phyloP scores from a whole-genome alignment of 2,329 filamentous ascomycete species.

The Penicillium brasilianum region DNA sequence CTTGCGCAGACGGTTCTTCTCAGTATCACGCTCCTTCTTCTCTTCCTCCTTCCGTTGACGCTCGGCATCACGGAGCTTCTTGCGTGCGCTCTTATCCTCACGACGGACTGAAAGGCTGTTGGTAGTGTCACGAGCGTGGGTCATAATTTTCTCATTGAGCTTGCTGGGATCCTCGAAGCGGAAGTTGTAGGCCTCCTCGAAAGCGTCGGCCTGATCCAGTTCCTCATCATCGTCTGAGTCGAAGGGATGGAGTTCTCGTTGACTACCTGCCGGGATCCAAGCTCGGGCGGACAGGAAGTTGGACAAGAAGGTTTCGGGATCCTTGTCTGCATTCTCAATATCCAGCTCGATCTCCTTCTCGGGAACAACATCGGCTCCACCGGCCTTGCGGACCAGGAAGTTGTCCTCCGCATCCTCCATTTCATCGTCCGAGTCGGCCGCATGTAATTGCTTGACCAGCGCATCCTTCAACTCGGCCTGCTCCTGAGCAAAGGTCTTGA shows the following conservation, averaged over 20 bases:
- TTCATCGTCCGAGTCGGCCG: constrained; percentile 57
- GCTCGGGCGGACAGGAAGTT: constrained; percentile 93
- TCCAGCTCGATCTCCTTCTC: constrained; percentile 65
- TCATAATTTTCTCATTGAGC: constrained; percentile 83
- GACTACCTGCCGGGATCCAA: constrained; percentile 73
- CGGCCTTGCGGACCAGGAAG: constrained; percentile 76
- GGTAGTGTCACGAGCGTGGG: constrained; percentile 85
- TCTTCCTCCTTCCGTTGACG: constrained; percentile 77
- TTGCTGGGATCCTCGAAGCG: constrained; percentile 91
- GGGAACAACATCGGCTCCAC: constrained; percentile 39
- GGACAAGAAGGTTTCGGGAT: constrained; percentile 90
- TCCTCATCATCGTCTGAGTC: constrained; percentile 89
- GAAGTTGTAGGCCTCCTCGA: constrained; percentile 92
- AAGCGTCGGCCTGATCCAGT: constrained; percentile 77
- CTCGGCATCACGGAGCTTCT: constrained; percentile 79
- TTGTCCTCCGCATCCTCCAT: constrained; percentile 67
- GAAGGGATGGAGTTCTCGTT: constrained; percentile 75
- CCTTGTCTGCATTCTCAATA: constrained; percentile 77
- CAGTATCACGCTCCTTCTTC: constrained; percentile 75
- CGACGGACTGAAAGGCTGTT: constrained; percentile 82
- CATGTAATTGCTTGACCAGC: constrained; percentile 81
- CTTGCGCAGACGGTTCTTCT: constrained; percentile 81
- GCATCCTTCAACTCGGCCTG: constrained; percentile 80
- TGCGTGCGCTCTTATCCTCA: constrained; percentile 77
- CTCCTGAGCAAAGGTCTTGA: constrained; percentile 82